Base-by-base conservation (phyloP, 1,284 basidiomycete genomes). In the Leccinum subspadiceum region DNA sequence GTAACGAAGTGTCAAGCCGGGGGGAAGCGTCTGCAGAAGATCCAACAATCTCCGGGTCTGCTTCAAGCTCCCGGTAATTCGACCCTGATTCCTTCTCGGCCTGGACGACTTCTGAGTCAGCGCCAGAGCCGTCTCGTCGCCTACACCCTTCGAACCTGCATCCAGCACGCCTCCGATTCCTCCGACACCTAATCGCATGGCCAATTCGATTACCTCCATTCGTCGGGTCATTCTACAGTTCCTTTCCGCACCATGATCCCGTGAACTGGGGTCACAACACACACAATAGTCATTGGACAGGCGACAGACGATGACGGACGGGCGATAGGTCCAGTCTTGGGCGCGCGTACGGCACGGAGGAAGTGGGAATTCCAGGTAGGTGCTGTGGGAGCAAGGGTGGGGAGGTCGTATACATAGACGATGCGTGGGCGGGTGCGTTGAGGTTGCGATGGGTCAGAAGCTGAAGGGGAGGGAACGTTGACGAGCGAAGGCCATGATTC, bases 371-470 rank as follows among this genome's bases (percentile, higher is more conserved):
- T 94, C 93, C 94, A 94, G 1, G 80, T 76, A 2, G 86, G 79
- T 7, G 90, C 86, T 5, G 89, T 85, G 4, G 85, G 75, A 0
- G 90, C 85, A 58, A 96, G 83, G 0, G 85, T 89, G 5, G 85
- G 80, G 64, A 90, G 91, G 69, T 94, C 90, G 60, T 92, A 87
- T 56, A 96, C 79, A 66, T 94, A 92, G 54, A 96, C 81, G 10
- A 96, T 81, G n/a, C 93, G 86, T 8, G 90, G 87, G 59, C 80
- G 77, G 22, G 56, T 66, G 66, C 51, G 68, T 64, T 31, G 71
- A 60, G 39, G 53, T 7, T 61, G 44, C 61, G 73, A 59, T 41
- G 69, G 54, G 35, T 71, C 56, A 51, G 71, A 69, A 8, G 70
- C 67, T n/a, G 61, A 49, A 58, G 77, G 77, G 6, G 79, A 75